Conservation (phyloP, 768 basidiomycete genomes). For the Xerocomus brunneocitrinus region DNA sequence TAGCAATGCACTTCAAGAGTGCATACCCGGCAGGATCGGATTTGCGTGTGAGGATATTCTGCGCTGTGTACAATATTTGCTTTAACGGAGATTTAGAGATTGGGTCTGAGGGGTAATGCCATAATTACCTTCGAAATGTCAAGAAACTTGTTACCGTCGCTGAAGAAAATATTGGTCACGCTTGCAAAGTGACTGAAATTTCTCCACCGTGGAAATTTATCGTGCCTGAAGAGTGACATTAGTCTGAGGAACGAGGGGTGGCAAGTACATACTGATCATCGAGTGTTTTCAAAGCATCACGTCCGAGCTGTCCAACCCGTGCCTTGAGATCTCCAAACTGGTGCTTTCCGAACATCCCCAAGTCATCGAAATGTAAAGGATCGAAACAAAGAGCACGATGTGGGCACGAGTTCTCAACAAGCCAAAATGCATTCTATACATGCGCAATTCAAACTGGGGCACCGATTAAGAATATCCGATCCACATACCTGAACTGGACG, state of each 20-base stretch:
- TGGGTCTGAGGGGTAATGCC: too few relatives aligned
- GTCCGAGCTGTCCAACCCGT: not conserved
- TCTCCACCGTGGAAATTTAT: not conserved
- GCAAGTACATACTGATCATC: not conserved
- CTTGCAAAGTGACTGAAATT: not conserved
- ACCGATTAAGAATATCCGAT: too few relatives aligned
- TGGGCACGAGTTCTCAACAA: not conserved
- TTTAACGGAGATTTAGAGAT: not conserved
- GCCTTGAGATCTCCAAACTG: not conserved
- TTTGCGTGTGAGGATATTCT: not conserved
- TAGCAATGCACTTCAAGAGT: not conserved
- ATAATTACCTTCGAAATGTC: not conserved
- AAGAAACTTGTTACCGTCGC: not conserved
- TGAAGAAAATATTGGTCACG: not conserved
- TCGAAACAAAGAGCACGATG: not conserved
- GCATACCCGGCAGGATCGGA: not conserved
- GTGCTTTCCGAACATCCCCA: not conserved
- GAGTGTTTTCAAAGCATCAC: not conserved
- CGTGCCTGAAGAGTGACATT: not conserved
- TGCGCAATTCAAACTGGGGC: not conserved
- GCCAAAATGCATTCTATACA: not conserved
- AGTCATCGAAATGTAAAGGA: not conserved
- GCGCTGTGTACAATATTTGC: not conserved
- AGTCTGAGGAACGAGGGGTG: not conserved
- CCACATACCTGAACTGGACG: too few relatives aligned